Percentiles rank a stretch among this genome's conserved stretches.
Conservation (phyloP, 2,329 filamentous ascomycete genomes). For the Aotearoamyces nothofagi region DNA sequence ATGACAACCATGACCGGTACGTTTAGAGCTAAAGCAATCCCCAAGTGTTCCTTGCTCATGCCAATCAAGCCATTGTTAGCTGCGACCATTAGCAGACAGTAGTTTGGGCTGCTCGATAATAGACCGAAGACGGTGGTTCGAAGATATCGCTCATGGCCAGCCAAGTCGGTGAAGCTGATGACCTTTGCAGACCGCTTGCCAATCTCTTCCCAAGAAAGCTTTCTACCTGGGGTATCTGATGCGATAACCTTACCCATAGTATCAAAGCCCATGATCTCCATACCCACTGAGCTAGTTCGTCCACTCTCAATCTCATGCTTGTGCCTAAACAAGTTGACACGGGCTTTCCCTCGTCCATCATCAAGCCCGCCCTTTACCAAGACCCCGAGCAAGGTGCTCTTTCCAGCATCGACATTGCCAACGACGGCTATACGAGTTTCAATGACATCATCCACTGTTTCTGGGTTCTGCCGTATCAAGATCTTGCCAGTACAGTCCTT, state of each 20-base stretch:
- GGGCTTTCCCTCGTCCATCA: slow-evolving; percentile 83
- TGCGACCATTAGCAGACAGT: slow-evolving; percentile 95
- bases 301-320: slow-evolving; percentile 97
- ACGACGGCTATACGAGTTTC: slow-evolving; percentile 95
- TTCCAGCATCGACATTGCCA: slow-evolving; percentile 94
- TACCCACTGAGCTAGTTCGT: slow-evolving; percentile 87
- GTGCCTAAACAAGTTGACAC: slow-evolving; percentile 91
- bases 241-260: slow-evolving; percentile 69
- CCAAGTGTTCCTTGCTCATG: slow-evolving; percentile 96
- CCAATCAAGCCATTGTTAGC: slow-evolving; percentile 95
- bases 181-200: slow-evolving; percentile 91
- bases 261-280: slow-evolving; percentile 99
- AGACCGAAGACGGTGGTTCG: slow-evolving; percentile 94
- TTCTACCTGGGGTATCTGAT: slow-evolving; percentile 69
- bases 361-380: slow-evolving; percentile 91
- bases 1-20: slow-evolving; percentile 96
- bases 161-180: slow-evolving; percentile 89
- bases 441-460: slow-evolving; percentile 71
- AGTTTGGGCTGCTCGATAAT: slow-evolving; percentile 88
- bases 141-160: slow-evolving; percentile 89
- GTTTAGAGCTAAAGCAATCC: slow-evolving; percentile 85
- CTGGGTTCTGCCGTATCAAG: slow-evolving; percentile 61
- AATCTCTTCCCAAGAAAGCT: slow-evolving; percentile 94
- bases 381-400: slow-evolving; percentile 90
- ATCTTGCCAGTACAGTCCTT: slow-evolving; percentile 73